These are phyloP conservation scores for Micractinium conductrix DNA, from an alignment of 139 green algal genomes.

Conservation along the genomic window DNA sequence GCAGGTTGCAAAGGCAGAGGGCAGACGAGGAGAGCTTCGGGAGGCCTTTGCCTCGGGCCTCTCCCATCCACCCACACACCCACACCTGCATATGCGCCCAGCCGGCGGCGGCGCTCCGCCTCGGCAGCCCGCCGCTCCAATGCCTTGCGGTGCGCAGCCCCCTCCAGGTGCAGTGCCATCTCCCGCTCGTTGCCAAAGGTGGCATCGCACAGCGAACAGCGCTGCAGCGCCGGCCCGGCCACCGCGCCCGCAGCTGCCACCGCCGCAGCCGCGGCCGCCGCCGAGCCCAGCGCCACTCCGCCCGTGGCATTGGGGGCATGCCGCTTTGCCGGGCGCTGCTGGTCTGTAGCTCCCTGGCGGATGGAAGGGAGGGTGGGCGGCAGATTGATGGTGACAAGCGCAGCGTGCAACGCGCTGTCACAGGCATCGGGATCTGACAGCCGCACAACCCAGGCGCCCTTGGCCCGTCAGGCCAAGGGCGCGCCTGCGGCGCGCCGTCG, in stretches of 20 bases:
- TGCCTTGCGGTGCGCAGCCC: conserved; percentile 22
- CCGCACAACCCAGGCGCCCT: too few species aligned
- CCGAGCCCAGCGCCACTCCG: neutral
- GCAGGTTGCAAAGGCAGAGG: too few species aligned
- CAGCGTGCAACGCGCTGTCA: too few species aligned
- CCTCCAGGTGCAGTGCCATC: conserved; percentile 29
- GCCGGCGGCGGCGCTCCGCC: conserved; percentile 10
- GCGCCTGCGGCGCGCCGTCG: too few species aligned
- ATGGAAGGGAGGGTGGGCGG: too few species aligned
- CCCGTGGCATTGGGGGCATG: neutral
- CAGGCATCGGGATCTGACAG: too few species aligned
- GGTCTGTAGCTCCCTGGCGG: too few species aligned
- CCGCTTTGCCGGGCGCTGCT: conserved; percentile 1
- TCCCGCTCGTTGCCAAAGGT: conserved; percentile 1
- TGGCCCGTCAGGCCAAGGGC: too few species aligned
- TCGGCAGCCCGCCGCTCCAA: conserved; percentile 3
- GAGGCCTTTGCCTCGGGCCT: too few species aligned
- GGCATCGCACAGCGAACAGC: conserved; percentile 29
- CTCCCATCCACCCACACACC: too few species aligned
- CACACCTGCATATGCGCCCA: conserved; percentile 12
- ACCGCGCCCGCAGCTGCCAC: conserved; percentile 18
- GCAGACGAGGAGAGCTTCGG: too few species aligned
- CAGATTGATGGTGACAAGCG: too few species aligned
- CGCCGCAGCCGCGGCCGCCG: conserved; percentile 15
- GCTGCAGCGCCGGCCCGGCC: neutral